A percentile compares a stretch with the other conserved stretches of the same genome.
These are phyloP conservation scores for Themeda triandra DNA, from an alignment of 176 grass and related monocot species.

Conservation along the genomic window DNA sequence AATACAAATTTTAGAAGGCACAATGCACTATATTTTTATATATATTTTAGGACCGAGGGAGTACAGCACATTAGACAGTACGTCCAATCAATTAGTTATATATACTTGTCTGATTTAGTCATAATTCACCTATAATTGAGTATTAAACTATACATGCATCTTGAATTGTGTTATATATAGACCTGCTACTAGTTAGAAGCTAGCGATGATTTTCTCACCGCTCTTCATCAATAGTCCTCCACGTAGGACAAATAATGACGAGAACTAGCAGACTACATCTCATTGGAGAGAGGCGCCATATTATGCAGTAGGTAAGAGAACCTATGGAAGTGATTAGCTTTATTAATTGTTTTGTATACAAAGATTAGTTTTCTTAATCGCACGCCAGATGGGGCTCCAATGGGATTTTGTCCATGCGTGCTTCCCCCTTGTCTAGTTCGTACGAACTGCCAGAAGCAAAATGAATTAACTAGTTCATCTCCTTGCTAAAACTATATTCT, in stretches of 20 bases:
- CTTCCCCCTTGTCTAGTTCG: conserved; percentile 13
- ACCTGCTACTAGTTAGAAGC: not conserved
- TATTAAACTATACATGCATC: not conserved
- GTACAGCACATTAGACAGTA: not conserved
- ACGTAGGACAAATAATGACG: not conserved
- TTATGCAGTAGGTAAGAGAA: not conserved
- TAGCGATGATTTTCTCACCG: not conserved
- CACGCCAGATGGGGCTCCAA: conserved; percentile 12
- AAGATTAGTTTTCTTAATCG: conserved; percentile 48
- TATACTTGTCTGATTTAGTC: not conserved
- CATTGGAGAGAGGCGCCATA: not conserved
- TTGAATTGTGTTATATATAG: not conserved
- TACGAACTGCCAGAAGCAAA: conserved; percentile 18
- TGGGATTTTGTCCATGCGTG: conserved; percentile 10
- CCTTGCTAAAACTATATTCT: conserved; percentile 31
- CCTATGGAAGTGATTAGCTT: conserved; percentile 36
- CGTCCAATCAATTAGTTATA: no score
- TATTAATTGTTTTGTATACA: conserved; percentile 19
- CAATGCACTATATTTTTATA: no score
- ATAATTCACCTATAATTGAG: not conserved
- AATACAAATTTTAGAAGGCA: no score
- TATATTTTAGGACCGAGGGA: no score
- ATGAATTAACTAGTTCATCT: conserved; percentile 9
- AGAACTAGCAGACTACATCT: not conserved
- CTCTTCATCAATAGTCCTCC: not conserved